A percentile compares a stretch with the other conserved stretches of the same genome.
These are phyloP conservation scores for Phytophthora rubi DNA, from an alignment of 352 stramenopile genomes.

Conservation along the genomic window DNA sequence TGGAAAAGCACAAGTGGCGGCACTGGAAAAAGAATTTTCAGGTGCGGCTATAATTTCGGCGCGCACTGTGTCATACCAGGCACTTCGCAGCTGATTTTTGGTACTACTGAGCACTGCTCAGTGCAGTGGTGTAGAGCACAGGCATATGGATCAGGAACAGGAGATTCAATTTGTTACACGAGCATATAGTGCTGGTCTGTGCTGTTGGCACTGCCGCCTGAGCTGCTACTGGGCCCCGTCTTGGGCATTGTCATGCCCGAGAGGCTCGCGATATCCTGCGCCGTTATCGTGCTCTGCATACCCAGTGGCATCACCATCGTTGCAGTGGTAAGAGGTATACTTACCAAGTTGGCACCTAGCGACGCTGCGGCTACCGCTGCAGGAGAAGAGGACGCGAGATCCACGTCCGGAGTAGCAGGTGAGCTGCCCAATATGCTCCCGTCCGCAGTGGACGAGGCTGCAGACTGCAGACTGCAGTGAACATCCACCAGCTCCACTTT, in stretches of 20 bases:
- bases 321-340: slow-evolving; percentile 21
- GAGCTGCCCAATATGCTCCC: slow-evolving; percentile 11
- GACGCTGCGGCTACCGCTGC: slow-evolving; percentile 13
- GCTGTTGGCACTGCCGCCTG: slow-evolving; percentile 3
- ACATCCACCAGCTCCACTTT: slow-evolving; percentile 69
- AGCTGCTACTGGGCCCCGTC: slow-evolving; percentile 11
- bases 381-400: slow-evolving; percentile 20
- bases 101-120: background rate
- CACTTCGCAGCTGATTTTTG: too few relatives aligned
- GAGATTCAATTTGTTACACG: slow-evolving; percentile 19
- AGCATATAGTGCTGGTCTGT: slow-evolving; percentile 38
- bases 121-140: background rate
- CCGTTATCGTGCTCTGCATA: slow-evolving; percentile 32
- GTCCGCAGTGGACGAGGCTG: slow-evolving; percentile 9
- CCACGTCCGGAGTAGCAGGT: slow-evolving; percentile 22
- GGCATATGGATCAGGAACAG: background rate
- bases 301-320: slow-evolving; percentile 27
- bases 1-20: too few relatives aligned
- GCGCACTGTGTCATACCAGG: too few relatives aligned
- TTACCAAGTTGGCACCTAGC: slow-evolving; percentile 14
- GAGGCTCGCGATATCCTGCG: slow-evolving; percentile 30
- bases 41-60: too few relatives aligned
- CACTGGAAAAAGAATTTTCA: too few relatives aligned
- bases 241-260: slow-evolving; percentile 28
- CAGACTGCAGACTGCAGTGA: slow-evolving; percentile 37